Conservation (phyloP, 208 protist genomes). For the Herpetomonas samuelpessoai region DNA sequence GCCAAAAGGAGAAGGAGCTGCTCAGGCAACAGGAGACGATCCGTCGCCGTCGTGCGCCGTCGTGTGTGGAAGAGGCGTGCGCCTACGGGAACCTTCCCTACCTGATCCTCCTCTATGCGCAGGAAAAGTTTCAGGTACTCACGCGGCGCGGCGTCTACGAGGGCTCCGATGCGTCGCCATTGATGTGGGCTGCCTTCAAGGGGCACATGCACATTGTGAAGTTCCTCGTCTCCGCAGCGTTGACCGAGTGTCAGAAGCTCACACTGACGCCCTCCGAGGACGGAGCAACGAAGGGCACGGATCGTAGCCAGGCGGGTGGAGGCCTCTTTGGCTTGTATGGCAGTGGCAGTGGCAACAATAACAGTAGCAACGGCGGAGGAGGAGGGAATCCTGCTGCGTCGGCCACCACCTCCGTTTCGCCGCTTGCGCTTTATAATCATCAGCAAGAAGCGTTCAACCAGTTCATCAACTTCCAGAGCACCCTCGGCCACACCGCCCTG, state of each 20-base stretch:
- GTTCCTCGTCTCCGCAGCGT: slow-evolving; percentile 45
- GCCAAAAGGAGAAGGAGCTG: slow-evolving; percentile 2
- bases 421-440: background rate
- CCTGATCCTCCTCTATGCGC: slow-evolving; percentile 48
- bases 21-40: slow-evolving; percentile 15
- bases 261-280: too few species aligned
- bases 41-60: slow-evolving; percentile 33
- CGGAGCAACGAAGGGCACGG: too few species aligned
- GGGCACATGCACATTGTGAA: slow-evolving; percentile 58
- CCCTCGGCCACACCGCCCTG: slow-evolving; percentile 62
- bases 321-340: too few species aligned
- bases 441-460: background rate
- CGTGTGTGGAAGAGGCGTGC: slow-evolving; percentile 63
- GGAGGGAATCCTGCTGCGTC: too few species aligned
- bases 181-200: slow-evolving; percentile 70
- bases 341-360: too few species aligned
- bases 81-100: slow-evolving; percentile 53
- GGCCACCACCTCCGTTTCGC: too few species aligned
- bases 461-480: slow-evolving; percentile 1
- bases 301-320: too few species aligned
- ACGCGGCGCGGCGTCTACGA: slow-evolving; percentile 34
- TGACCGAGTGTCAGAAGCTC: background rate
- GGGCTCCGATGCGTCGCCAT: slow-evolving; percentile 47
- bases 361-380: too few species aligned
- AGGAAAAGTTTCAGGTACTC: slow-evolving; percentile 41